A percentile compares a stretch with the other conserved stretches of the same genome.
Evolutionary conservation across 2,329 filamentous ascomycete genomes (phyloP).

Genomic region (Teratosphaeria zuluensis): DNA sequence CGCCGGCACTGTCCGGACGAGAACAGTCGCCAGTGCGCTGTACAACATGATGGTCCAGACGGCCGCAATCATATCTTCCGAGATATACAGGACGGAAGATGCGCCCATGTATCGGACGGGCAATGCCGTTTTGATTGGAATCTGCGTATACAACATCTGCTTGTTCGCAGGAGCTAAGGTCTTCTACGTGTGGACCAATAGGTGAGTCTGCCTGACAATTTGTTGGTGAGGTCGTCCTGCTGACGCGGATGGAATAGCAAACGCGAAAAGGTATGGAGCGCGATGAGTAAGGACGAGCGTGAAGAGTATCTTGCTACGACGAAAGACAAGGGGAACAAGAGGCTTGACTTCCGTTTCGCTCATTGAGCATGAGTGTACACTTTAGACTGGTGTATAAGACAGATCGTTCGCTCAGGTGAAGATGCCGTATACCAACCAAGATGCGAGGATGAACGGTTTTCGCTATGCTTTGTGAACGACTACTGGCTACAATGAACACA

Average conservation of each 20-base stretch:
- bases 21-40: conserved; percentile 53
- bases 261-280: conserved; percentile 31
- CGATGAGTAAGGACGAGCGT: conserved; percentile 40
- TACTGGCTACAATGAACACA: too few species aligned
- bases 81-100: conserved; percentile 47
- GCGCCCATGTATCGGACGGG: conserved; percentile 45
- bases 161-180: conserved; percentile 43
- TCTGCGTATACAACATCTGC: conserved; percentile 41
- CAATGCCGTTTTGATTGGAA: conserved; percentile 44
- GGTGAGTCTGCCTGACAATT: background rate
- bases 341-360: conserved; percentile 31
- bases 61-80: conserved; percentile 28
- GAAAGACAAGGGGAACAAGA: conserved; percentile 30
- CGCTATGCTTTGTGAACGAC: background rate
- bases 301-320: conserved; percentile 37
- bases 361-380: conserved; percentile 5
- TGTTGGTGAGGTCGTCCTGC: background rate
- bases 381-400: background rate
- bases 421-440: background rate
- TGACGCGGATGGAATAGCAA: background rate
- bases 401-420: background rate
- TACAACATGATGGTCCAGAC: conserved; percentile 46
- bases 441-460: background rate
- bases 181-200: conserved; percentile 37
- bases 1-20: conserved; percentile 50